Base-by-base conservation (phyloP, 2,329 filamentous ascomycete species). In the Hypoxylon sp. region DNA sequence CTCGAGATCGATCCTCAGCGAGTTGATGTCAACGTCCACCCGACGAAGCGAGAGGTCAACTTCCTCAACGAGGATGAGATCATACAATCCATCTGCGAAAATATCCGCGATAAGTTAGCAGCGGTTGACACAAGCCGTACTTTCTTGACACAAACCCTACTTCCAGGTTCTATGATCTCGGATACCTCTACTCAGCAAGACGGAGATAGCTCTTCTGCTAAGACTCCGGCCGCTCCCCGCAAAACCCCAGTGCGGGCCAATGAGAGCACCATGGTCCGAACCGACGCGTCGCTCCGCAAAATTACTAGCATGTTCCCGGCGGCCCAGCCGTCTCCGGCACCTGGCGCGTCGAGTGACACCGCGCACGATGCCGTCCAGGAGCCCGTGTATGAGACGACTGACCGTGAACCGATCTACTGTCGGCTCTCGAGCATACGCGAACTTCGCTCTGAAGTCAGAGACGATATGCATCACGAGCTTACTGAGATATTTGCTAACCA, bases 21-120 rank as follows among this genome's bases (percentile, higher is more conserved):
- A 49, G 92, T 99, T 3, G 95, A 99, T 73, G 96, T 99, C 70
- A 99, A 99, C 67, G 90, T 99, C 0, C 95, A 99, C 73, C 95
- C 95, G 0, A 99, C 95, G 0, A 99, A 99, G 74, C 84, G 92
- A 47, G 94, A 99, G 72, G 95, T 99, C 17, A 95, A 98, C 70
- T 98, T 99, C 68, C 81, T 99, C 18, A 97, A 98, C 60, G 95
- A 99, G 72, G 95, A 99, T 63, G 95, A 99, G 67, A 96, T 99
- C 41, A 89, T 95, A 42, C 90, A 95, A 63, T 83, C 85, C 11
- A 87, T 99, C 3, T 97, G 93, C 76, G 85, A 88, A 59, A 85
- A 90, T 49, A 89, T 99, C 18, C 85, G 90, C 48, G 81, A 85
- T 7, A 89, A 89, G 65, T 82, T 99, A 3, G 89, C 92, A 9